Conservation (phyloP, 495 filamentous ascomycete genomes). For the Penicillium mononematosum region DNA sequence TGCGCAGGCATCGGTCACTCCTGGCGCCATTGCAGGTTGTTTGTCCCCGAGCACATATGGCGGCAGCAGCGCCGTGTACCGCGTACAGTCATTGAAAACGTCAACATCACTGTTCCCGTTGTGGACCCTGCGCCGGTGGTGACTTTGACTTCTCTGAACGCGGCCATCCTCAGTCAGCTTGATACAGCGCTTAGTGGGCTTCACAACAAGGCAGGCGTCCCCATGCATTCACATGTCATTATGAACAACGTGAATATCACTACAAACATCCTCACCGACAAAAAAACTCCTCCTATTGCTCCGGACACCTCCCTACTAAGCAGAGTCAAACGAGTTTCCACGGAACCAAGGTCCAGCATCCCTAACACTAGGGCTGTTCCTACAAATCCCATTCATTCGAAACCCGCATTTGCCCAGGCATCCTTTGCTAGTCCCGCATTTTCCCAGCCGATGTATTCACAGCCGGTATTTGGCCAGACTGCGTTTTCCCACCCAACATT, state of each 20-base stretch:
- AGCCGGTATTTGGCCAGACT: not conserved
- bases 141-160: not conserved
- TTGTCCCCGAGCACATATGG: not conserved
- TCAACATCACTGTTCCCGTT: not conserved
- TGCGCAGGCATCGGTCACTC: constrained; percentile 1
- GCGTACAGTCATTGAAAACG: not conserved
- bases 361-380: not conserved
- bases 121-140: not conserved
- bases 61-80: not conserved
- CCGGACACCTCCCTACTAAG: not conserved
- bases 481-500: not conserved
- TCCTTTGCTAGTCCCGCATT: not conserved
- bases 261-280: not conserved
- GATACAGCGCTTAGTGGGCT: not conserved
- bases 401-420: not conserved
- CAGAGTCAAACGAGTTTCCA: not conserved
- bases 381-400: not conserved
- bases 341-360: no score
- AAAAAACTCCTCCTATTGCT: not conserved
- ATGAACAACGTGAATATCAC: not conserved
- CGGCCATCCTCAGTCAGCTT: not conserved
- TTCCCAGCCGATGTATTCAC: not conserved
- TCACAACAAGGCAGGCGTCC: not conserved
- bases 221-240: not conserved
- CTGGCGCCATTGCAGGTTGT: not conserved